Evolutionary conservation across 306 rosid species (phyloP).

Genomic region (Senna tora): DNA sequence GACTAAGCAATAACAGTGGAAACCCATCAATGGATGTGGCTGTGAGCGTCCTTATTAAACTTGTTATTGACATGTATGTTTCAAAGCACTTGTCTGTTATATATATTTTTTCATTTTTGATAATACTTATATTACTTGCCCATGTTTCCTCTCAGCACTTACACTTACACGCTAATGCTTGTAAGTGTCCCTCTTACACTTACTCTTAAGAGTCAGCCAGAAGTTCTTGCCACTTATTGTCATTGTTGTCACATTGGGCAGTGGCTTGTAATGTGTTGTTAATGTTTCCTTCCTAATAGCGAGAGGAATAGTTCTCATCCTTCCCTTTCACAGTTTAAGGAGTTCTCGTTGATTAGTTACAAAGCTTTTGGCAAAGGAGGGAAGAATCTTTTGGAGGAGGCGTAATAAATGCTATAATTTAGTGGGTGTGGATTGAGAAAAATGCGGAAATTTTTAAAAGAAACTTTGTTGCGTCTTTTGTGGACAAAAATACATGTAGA

Average conservation of each 20-base stretch:
- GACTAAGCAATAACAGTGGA: conserved; percentile 71
- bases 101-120: conserved; percentile 34
- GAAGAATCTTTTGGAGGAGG: conserved; percentile 7
- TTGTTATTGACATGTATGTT: conserved; percentile 98
- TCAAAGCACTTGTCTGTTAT: conserved; percentile 36
- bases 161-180: background rate
- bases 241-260: background rate
- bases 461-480: background rate
- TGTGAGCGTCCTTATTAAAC: conserved; percentile 97
- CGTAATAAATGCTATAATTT: background rate
- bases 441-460: background rate
- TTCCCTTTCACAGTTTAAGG: conserved; percentile 2
- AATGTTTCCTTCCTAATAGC: conserved; percentile 1
- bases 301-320: background rate
- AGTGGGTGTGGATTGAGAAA: background rate
- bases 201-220: no score
- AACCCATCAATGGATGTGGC: conserved; percentile 97
- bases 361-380: conserved; percentile 6
- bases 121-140: conserved; percentile 1
- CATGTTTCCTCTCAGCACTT: conserved; percentile 14
- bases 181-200: no score
- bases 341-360: background rate
- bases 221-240: background rate
- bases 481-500: background rate
- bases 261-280: background rate